Conservation (phyloP, 495 filamentous ascomycete species). For the Thermothielavioides terrestris region DNA sequence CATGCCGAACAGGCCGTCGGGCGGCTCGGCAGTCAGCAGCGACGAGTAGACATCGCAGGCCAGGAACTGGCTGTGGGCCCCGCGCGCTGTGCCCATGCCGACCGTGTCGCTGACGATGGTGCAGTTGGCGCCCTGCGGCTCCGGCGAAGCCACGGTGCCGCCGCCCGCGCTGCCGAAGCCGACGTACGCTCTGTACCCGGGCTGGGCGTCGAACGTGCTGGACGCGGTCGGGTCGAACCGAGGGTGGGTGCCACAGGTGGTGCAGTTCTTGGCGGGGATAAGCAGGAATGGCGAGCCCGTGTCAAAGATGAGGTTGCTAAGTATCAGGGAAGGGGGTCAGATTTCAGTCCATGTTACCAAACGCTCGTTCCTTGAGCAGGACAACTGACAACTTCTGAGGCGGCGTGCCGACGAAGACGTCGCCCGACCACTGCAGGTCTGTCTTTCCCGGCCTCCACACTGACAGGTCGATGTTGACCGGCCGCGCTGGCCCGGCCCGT, state of each 20-base stretch:
- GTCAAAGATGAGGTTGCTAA: conserved; percentile 23
- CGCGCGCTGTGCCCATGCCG: conserved; percentile 14
- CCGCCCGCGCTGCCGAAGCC: conserved; percentile 13
- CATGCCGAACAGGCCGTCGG: conserved; percentile 30
- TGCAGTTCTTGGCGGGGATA: conserved; percentile 19
- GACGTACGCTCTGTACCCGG: background rate
- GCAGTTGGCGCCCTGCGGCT: conserved; percentile 17
- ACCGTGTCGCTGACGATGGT: conserved; percentile 20
- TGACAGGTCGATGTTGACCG: conserved; percentile 9
- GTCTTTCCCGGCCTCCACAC: conserved; percentile 2
- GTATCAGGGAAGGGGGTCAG: background rate
- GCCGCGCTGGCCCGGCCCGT: background rate
- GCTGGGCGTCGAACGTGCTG: conserved; percentile 11
- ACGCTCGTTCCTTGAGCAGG: background rate
- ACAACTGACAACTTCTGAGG: conserved; percentile 20
- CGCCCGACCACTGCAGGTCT: conserved; percentile 19
- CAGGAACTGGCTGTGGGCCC: conserved; percentile 17
- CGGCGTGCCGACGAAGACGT: conserved; percentile 19
- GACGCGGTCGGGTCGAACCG: conserved; percentile 13
- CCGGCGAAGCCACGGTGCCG: conserved; percentile 9
- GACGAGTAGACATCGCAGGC: conserved; percentile 18
- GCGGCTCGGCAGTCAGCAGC: conserved; percentile 11
- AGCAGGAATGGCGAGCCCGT: conserved; percentile 18
- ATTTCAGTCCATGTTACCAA: background rate
- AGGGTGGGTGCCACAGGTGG: conserved; percentile 10